phyloP scores from a whole-genome alignment of 768 basidiomycete species.

The Boletellus emodensis region DNA sequence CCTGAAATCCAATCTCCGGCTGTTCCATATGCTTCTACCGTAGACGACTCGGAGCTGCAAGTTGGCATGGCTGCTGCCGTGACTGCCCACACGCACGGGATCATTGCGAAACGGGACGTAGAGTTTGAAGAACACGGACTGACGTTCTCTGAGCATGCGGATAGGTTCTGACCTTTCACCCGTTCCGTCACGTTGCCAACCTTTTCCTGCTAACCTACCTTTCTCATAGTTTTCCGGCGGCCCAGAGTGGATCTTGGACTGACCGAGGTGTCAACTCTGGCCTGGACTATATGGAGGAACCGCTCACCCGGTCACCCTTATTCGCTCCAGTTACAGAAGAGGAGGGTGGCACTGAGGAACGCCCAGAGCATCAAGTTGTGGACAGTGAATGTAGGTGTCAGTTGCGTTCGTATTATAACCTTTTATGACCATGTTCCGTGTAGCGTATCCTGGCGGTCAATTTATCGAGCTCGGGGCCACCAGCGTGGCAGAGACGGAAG shows the following conservation, averaged over 20 bases:
- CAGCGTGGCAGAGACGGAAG: neutral
- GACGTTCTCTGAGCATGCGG: neutral
- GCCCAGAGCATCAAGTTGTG: neutral
- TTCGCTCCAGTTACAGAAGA: neutral
- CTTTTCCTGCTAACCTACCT: neutral
- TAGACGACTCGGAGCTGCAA: neutral
- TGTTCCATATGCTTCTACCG: neutral
- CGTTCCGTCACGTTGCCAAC: neutral
- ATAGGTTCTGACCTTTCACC: neutral
- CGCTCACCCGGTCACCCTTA: neutral
- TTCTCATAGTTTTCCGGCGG: neutral
- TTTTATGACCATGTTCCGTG: neutral
- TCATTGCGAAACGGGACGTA: neutral
- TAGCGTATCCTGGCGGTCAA: neutral
- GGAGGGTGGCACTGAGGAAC: neutral
- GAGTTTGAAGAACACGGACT: neutral
- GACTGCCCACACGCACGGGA: neutral
- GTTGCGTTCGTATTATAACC: neutral
- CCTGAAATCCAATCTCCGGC: neutral
- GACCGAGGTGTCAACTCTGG: neutral
- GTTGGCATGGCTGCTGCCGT: too few species aligned
- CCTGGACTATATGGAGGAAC: neutral
- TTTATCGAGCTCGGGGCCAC: neutral
- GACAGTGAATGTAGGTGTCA: conserved; percentile 1
- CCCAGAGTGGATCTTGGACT: neutral